Evolutionary conservation across 2,329 filamentous ascomycete species (phyloP).

Genomic region (Stemphylium lycopersici): DNA sequence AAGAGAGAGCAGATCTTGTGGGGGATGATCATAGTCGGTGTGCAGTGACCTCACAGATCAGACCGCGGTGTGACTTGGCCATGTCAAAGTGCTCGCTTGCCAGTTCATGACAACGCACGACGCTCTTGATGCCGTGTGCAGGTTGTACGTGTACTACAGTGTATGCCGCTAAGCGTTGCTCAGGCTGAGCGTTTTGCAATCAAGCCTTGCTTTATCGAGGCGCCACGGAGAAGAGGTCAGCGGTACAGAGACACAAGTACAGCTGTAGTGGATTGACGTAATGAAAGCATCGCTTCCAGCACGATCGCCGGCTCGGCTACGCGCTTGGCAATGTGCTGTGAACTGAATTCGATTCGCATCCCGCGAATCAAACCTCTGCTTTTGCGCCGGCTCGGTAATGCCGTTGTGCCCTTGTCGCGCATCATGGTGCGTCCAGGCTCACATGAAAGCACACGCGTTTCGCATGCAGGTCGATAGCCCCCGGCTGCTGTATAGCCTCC

Average conservation of each 20-base stretch:
- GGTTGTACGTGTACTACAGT: constrained; percentile 1
- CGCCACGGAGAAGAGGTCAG: neutral
- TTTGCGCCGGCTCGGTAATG: constrained; percentile 14
- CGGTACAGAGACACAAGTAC: neutral
- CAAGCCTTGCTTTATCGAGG: constrained; percentile 12
- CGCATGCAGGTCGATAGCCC: neutral
- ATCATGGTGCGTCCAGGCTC: neutral
- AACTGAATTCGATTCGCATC: constrained; percentile 8
- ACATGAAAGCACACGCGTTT: constrained; percentile 9
- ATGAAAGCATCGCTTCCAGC: constrained; percentile 16
- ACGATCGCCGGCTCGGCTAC: constrained; percentile 17
- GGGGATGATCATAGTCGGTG: neutral
- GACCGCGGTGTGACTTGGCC: no score
- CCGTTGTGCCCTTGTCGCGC: constrained; percentile 8
- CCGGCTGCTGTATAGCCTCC: constrained; percentile 6
- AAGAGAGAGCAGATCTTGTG: neutral
- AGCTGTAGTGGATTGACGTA: constrained; percentile 12
- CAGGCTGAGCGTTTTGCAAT: neutral
- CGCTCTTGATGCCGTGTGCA: neutral
- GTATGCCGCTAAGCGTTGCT: no score
- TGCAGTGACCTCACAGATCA: no score
- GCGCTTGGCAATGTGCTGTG: constrained; percentile 16
- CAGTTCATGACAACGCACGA: constrained; percentile 5
- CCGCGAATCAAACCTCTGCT: constrained; percentile 13
- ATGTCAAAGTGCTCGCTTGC: neutral